These are phyloP conservation scores for Noccaea bulbosa DNA, from an alignment of 345 rosid species.

Conservation along the genomic window DNA sequence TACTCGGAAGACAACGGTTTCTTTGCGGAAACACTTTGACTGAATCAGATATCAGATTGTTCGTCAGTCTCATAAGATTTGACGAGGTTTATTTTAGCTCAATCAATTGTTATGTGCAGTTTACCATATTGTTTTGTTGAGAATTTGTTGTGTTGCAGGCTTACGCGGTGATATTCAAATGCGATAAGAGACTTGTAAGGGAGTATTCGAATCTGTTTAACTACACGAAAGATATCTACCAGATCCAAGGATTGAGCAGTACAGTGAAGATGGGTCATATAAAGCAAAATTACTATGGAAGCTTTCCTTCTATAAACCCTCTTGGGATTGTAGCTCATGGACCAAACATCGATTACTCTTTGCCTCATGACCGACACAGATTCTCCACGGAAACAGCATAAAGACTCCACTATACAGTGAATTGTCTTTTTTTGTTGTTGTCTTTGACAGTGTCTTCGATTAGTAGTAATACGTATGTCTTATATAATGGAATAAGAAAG, in stretches of 20 bases:
- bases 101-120: not conserved
- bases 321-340: slow-evolving; percentile 65
- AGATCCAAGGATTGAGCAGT: slow-evolving; percentile 54
- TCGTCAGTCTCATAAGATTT: slow-evolving; percentile 86
- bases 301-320: slow-evolving; percentile 69
- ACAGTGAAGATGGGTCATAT: slow-evolving; percentile 69
- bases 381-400: slow-evolving; percentile 31
- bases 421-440: not conserved
- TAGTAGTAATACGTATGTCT: too few species aligned
- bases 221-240: slow-evolving; percentile 65
- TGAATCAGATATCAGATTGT: slow-evolving; percentile 75
- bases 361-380: slow-evolving; percentile 59
- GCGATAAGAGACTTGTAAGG: slow-evolving; percentile 66
- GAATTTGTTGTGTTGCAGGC: slow-evolving; percentile 44
- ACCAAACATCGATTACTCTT: slow-evolving; percentile 58
- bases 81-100: slow-evolving; percentile 65
- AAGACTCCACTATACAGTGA: not conserved
- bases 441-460: too few species aligned
- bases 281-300: slow-evolving; percentile 68
- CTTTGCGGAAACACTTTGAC: slow-evolving; percentile 67
- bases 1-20: slow-evolving; percentile 71
- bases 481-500: too few species aligned
- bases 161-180: slow-evolving; percentile 73
- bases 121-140: not conserved
- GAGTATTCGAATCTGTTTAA: slow-evolving; percentile 67